Conservation (phyloP, 1,284 basidiomycete species). For the Cryptococcus amylolentus region DNA sequence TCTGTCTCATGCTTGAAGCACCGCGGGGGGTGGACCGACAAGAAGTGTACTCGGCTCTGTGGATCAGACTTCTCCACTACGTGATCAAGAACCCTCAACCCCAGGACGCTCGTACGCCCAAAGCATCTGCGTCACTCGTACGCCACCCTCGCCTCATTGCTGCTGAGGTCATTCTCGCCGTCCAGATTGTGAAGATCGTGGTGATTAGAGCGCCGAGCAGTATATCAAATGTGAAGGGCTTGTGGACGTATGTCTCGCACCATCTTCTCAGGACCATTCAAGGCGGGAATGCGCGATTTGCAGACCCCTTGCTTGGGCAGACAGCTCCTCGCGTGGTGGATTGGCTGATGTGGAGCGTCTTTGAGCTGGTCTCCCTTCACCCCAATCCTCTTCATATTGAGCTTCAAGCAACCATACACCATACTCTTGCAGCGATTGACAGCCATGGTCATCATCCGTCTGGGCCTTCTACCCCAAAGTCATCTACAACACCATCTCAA, state of each 20-base stretch:
- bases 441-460: conserved; percentile 8
- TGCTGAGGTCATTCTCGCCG: conserved; percentile 50
- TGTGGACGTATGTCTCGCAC: conserved; percentile 37
- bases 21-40: conserved; percentile 54
- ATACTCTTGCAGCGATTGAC: conserved; percentile 14
- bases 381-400: conserved; percentile 64
- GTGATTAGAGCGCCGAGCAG: conserved; percentile 56
- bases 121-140: neutral
- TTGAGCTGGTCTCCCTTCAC: conserved; percentile 64
- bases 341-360: conserved; percentile 68
- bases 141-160: conserved; percentile 10
- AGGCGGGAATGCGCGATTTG: conserved; percentile 28
- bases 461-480: conserved; percentile 8
- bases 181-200: conserved; percentile 69
- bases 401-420: conserved; percentile 60
- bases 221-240: conserved; percentile 28
- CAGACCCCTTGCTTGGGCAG: neutral
- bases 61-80: conserved; percentile 65
- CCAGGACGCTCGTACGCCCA: conserved; percentile 4
- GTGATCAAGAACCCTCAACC: conserved; percentile 51
- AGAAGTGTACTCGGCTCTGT: conserved; percentile 55
- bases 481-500: conserved; percentile 10
- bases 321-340: conserved; percentile 52
- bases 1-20: conserved; percentile 59
- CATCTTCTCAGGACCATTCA: conserved; percentile 15